Base-by-base conservation (phyloP, 306 rosid genomes). In the Luffa acutangula region DNA sequence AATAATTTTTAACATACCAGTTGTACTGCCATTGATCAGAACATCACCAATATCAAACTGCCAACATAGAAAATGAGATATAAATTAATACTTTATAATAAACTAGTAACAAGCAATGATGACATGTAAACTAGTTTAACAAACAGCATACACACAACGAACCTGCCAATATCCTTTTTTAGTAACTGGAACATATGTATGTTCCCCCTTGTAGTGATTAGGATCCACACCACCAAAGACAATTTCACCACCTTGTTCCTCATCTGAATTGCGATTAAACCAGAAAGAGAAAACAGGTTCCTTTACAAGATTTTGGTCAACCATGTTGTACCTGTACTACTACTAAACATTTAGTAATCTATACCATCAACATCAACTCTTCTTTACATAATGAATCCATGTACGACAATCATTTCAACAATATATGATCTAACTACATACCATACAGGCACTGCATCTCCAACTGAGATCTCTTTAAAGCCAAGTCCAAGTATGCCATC, bases 161-260 rank as follows among this genome's bases (percentile, higher is more conserved):
- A 91, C 98, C 98, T 93, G 96, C 98, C 97, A 93, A 82, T 93
- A 93, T 48, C 97, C 97, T 60, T 93, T 85, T 70, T 79, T 84
- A 0, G 96, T 85, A 79, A 93, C 87, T 18, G 98, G 98, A 75
- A 88, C 97, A 83, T 88, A 93, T 57, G 98, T 90, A 82, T 91
- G 98, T 57, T 91, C 86, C 64, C 98, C 97, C 81, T 74, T 85
- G 79, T 75, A 88, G 80, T 89, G 98, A 75, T 89, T 37, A 31
- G 88, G 82, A 75, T 89, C 92, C 41, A 87, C 87, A 53, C 92
- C 92, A 71, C 91, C 91, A 78, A 88, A 88, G 31, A 88, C 86
- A 78, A 88, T 76, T 77, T 88, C 91, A 82, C 91, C 91, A 13
- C 91, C 91, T 84, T 80, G 88, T 64, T 86, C 89, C 71, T 83